A percentile compares a stretch with the other conserved stretches of the same genome.
Evolutionary conservation across 2,329 filamentous ascomycete genomes (phyloP).

Genomic region (Cladophialophora psammophila): DNA sequence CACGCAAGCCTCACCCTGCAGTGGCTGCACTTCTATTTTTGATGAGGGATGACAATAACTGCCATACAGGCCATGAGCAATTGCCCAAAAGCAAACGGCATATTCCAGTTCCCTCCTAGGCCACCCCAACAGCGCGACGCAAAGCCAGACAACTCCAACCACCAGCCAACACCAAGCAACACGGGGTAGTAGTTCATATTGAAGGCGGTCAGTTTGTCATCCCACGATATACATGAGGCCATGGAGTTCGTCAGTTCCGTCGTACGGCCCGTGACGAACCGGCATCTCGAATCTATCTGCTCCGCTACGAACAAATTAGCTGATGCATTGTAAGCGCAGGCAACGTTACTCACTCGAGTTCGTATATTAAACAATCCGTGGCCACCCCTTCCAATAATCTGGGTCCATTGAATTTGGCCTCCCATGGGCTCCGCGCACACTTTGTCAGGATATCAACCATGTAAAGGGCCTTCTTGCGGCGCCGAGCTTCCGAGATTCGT

Average conservation of each 20-base stretch:
- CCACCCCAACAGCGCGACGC: constrained; percentile 4
- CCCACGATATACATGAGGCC: constrained; percentile 3
- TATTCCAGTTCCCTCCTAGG: constrained; percentile 2
- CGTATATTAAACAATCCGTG: background rate
- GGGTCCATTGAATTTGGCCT: constrained; percentile 11
- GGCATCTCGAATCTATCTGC: background rate
- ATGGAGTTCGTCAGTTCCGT: background rate
- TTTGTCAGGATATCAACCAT: constrained; percentile 15
- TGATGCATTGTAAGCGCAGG: too few relatives aligned
- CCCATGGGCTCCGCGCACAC: background rate
- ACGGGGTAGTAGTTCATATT: background rate
- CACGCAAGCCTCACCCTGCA: background rate
- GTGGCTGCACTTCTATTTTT: background rate
- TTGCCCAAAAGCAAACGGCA: constrained; percentile 6
- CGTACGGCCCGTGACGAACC: background rate
- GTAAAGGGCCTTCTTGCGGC: background rate
- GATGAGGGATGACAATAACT: background rate
- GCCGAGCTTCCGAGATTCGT: background rate
- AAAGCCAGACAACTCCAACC: constrained; percentile 8
- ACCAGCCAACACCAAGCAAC: background rate
- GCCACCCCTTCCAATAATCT: constrained; percentile 6
- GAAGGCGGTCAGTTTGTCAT: constrained; percentile 1
- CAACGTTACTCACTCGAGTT: background rate
- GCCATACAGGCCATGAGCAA: background rate
- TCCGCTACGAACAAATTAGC: constrained; percentile 10